Base-by-base conservation (phyloP, 2,329 filamentous ascomycete genomes). In the Didymosphaeria variabile region DNA sequence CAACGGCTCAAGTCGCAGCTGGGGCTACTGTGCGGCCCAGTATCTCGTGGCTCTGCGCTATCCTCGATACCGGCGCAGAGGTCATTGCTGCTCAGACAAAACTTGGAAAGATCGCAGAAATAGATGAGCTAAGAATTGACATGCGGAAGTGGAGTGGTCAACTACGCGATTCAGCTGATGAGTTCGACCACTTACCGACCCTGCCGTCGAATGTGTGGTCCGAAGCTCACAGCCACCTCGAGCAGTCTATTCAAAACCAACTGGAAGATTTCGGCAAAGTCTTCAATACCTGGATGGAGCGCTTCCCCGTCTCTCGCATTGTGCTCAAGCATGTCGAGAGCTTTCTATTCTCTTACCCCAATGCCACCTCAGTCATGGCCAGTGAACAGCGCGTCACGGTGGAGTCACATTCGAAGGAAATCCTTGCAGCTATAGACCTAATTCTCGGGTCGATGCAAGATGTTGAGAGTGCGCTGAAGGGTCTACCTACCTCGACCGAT, bases 401-500 rank as follows among this genome's bases (percentile, higher is more conserved):
- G 6, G 71, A 83, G 19, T 73, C 79, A 0, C 85, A 93, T 47
- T 86, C 88, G 45, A 79, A 84, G 15, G 81, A 84, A 3, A 77
- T 93, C 1, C 86, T 91, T 40, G 85, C 79, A 1, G 82, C 91
- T n/a, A 86, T 90, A 50, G 91, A 97, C 76, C 87, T 87, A 53
- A 86, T 94, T 31, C 87, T 97, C 1, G 90, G 94, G 38, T 90
- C 91, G 0, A 84, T 97, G 51, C 93, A 97, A 75, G 87, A 89
- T 64, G 84, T 91, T 49, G 86, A 87, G 60, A 86, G 86, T 62
- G 79, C 83, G 2, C 79, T 87, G 9, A 77, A 81, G 12, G 81
- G 82, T 3, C 79, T 89, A 1, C 88, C 90, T 1, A 74, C 78
- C 5, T 86, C 89, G 1, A 81, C 82, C 1, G 88, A 92, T 36